These are phyloP conservation scores for Handroanthus guayacan DNA, from an alignment of 257 asterid genomes.

Conservation along the genomic window DNA sequence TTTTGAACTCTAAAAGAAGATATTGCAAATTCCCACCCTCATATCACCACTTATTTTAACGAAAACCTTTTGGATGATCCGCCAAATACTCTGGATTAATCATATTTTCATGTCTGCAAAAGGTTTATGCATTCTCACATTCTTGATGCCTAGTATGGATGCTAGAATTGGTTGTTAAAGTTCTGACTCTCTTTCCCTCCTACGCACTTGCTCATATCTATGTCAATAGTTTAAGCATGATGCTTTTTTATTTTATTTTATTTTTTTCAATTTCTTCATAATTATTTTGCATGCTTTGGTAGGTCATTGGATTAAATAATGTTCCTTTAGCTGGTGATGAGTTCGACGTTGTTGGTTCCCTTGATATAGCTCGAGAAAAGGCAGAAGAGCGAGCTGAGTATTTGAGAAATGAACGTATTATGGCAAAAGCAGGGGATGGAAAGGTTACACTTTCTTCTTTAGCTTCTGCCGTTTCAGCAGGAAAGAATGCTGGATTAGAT, in stretches of 20 bases:
- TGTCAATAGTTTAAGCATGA: neutral
- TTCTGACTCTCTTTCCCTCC: conserved; percentile 11
- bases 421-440: conserved; percentile 97
- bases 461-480: conserved; percentile 90
- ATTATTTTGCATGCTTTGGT: conserved; percentile 36
- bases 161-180: conserved; percentile 4
- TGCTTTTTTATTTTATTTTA: neutral
- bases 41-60: neutral
- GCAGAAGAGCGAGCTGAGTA: conserved; percentile 73
- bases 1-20: neutral
- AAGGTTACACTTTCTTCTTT: conserved; percentile 89
- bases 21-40: conserved; percentile 16
- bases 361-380: conserved; percentile 85
- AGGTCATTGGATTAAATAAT: conserved; percentile 90
- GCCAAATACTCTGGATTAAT: neutral
- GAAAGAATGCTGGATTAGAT: conserved; percentile 82
- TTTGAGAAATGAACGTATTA: conserved; percentile 79
- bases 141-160: neutral
- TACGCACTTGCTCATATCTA: neutral
- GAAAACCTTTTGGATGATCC: conserved; percentile 1
- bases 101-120: neutral
- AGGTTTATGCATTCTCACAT: neutral
- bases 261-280: conserved; percentile 30
- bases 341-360: conserved; percentile 89
- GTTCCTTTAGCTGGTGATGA: conserved; percentile 98